These are phyloP conservation scores for Tillandsia leiboldiana DNA, from an alignment of 176 grass and related monocot genomes.

Conservation along the genomic window DNA sequence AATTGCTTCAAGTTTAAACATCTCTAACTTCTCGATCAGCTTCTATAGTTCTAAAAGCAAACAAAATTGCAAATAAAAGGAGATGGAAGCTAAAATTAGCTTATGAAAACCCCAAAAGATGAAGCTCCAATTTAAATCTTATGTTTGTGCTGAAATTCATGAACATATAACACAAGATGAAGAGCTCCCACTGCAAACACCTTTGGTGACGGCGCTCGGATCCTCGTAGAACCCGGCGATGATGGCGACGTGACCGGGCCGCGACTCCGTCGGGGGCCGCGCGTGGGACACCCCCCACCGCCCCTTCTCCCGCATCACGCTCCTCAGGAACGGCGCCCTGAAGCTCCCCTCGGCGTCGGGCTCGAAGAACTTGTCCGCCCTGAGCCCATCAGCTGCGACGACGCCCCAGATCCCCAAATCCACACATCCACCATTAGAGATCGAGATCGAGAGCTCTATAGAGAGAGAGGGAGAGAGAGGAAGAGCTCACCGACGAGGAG, in stretches of 20 bases:
- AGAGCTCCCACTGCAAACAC: constrained; percentile 11
- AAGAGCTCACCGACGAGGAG: constrained; percentile 60
- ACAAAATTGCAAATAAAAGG: too few species aligned
- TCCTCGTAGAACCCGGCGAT: constrained; percentile 92
- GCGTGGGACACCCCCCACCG: constrained; percentile 91
- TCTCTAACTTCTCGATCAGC: too few species aligned
- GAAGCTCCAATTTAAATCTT: too few species aligned
- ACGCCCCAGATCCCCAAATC: constrained; percentile 14
- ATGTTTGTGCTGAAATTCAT: not conserved
- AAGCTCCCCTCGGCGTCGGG: constrained; percentile 51
- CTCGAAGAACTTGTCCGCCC: constrained; percentile 96
- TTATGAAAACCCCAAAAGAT: too few species aligned
- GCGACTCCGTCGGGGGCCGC: constrained; percentile 82
- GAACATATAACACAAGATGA: not conserved
- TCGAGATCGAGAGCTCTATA: not conserved
- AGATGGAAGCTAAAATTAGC: too few species aligned
- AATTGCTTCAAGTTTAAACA: too few species aligned
- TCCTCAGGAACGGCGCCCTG: constrained; percentile 77
- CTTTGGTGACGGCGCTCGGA: constrained; percentile 83
- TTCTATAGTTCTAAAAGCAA: too few species aligned
- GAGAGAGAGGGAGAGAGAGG: not conserved
- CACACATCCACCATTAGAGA: constrained; percentile 5
- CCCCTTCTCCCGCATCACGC: constrained; percentile 63
- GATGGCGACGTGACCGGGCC: constrained; percentile 76
- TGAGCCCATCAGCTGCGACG: constrained; percentile 65